These are phyloP conservation scores for Trichoderma brevicompactum DNA, from an alignment of 2,329 filamentous ascomycete species.

Conservation along the genomic window DNA sequence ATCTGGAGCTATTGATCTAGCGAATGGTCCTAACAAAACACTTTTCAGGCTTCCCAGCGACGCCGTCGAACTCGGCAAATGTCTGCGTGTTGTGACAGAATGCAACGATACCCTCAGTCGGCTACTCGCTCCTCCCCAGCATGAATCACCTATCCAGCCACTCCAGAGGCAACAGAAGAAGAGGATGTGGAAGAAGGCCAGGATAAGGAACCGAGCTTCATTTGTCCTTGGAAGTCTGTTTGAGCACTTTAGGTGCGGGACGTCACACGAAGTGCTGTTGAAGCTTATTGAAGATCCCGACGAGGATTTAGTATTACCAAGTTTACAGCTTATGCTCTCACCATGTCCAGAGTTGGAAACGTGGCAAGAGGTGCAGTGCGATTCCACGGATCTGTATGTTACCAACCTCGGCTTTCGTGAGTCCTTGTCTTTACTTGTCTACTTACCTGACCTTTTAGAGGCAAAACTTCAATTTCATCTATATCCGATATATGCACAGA, in stretches of 20 bases:
- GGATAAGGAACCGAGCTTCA: slow-evolving; percentile 10
- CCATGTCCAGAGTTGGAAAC: not conserved
- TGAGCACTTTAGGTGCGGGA: slow-evolving; percentile 3
- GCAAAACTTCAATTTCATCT: not conserved
- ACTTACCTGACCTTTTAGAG: not conserved
- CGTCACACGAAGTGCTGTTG: not conserved
- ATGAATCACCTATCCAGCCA: not conserved
- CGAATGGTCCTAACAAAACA: not conserved
- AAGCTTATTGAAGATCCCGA: not conserved
- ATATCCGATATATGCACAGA: slow-evolving; percentile 11
- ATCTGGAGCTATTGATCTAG: not conserved
- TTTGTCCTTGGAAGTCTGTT: slow-evolving; percentile 16
- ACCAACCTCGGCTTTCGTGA: too few relatives aligned
- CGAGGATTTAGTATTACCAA: not conserved
- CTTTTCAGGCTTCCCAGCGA: not conserved
- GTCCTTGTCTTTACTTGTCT: not conserved
- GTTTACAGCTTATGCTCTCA: slow-evolving; percentile 1
- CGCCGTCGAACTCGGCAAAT: not conserved
- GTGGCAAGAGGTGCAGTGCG: slow-evolving; percentile 6
- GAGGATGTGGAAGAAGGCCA: slow-evolving; percentile 23
- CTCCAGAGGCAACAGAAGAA: not conserved
- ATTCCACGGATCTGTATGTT: not conserved
- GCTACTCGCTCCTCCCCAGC: not conserved
- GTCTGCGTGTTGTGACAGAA: not conserved
- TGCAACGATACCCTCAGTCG: not conserved